Percentiles rank a stretch among this genome's conserved stretches.
Evolutionary conservation across 768 basidiomycete genomes (phyloP).

Genomic region (Hygrophorus russula): DNA sequence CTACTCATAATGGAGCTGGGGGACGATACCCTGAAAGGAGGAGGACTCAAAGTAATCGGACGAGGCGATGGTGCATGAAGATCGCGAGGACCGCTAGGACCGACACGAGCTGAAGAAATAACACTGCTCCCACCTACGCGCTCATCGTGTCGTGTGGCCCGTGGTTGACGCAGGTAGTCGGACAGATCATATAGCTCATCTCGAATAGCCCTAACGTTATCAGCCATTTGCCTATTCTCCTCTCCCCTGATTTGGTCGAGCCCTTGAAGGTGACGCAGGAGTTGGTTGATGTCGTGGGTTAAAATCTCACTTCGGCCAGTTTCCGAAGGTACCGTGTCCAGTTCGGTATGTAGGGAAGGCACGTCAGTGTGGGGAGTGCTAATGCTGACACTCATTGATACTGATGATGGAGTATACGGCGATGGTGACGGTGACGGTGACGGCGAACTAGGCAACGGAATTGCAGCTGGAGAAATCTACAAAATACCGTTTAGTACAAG

Average conservation of each 20-base stretch:
- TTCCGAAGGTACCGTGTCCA: conserved; percentile 30
- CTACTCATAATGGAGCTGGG: conserved; percentile 26
- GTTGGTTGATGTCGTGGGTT: conserved; percentile 33
- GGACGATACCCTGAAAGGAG: conserved; percentile 5
- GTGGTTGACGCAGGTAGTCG: conserved; percentile 37
- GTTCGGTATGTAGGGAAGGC: conserved; percentile 36
- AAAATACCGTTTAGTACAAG: neutral
- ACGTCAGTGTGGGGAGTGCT: conserved; percentile 33
- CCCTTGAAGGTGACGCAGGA: conserved; percentile 44
- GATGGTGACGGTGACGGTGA: conserved; percentile 1
- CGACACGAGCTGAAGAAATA: conserved; percentile 20
- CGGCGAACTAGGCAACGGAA: conserved; percentile 5
- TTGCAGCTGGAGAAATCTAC: conserved; percentile 1
- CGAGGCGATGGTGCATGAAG: conserved; percentile 9
- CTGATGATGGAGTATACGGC: conserved; percentile 11
- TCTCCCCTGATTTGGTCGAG: conserved; percentile 48
- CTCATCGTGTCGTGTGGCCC: conserved; percentile 24
- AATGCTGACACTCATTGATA: conserved; percentile 35
- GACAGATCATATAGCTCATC: conserved; percentile 58
- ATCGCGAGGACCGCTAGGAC: conserved; percentile 13
- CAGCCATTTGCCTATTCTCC: conserved; percentile 53
- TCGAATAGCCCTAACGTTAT: conserved; percentile 60
- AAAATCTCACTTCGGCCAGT: conserved; percentile 32
- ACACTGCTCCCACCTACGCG: conserved; percentile 34
- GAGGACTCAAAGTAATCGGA: conserved; percentile 18